phyloP scores from a whole-genome alignment of 2,329 filamentous ascomycete species.

The Ascomycota sp. region DNA sequence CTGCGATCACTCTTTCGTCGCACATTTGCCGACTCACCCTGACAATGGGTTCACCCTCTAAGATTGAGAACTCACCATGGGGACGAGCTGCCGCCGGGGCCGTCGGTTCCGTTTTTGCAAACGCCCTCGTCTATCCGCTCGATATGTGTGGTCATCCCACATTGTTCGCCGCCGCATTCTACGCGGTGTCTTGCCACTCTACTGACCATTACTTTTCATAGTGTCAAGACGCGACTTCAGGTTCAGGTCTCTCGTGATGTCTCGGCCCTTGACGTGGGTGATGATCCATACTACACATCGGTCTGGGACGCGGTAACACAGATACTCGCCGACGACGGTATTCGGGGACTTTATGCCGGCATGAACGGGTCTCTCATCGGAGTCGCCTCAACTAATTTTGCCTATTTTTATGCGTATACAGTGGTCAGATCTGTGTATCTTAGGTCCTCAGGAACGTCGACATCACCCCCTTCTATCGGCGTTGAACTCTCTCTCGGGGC shows the following conservation, averaged over 20 bases:
- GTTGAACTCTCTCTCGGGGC: conserved; percentile 71
- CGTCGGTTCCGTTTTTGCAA: conserved; percentile 79
- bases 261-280: conserved; percentile 13
- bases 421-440: conserved; percentile 65
- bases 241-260: conserved; percentile 58
- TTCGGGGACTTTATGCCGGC: conserved; percentile 67
- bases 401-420: conserved; percentile 99
- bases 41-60: conserved; percentile 33
- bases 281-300: conserved; percentile 54
- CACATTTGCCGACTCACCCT: no score
- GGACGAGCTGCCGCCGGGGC: conserved; percentile 80
- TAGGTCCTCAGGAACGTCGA: conserved; percentile 26
- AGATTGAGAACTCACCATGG: conserved; percentile 67
- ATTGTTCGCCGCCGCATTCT: neutral
- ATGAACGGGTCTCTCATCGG: conserved; percentile 71
- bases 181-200: neutral
- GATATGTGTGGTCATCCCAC: conserved; percentile 51
- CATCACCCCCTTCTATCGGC: conserved; percentile 45
- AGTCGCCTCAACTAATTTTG: conserved; percentile 93
- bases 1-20: no score
- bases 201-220: no score
- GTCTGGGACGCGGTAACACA: conserved; percentile 74
- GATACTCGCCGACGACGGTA: conserved; percentile 60
- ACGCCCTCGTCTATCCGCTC: conserved; percentile 83
- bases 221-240: conserved; percentile 87